A percentile compares a stretch with the other conserved stretches of the same genome.
phyloP scores from a whole-genome alignment of 163 green algal species.

The Coccomyxa subellipsoidea region DNA sequence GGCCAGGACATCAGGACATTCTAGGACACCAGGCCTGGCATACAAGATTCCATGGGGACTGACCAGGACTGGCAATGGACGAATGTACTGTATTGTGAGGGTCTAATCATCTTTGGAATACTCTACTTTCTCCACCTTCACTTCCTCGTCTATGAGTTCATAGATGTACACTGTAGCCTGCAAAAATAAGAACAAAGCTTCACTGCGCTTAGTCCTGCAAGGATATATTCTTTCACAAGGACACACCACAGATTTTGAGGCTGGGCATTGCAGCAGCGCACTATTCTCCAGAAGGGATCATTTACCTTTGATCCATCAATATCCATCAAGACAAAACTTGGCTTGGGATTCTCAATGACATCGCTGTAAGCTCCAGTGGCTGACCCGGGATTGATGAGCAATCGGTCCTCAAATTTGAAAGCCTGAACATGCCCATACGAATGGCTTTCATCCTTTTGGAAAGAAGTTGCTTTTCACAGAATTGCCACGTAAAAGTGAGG shows the following conservation, averaged over 20 bases:
- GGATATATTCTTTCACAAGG: too few species aligned
- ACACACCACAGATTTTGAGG: neutral
- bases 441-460: neutral
- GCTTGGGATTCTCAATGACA: conserved; percentile 39
- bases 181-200: conserved; percentile 4
- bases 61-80: too few species aligned
- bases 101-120: conserved; percentile 28
- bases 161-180: conserved; percentile 94
- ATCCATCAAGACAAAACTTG: conserved; percentile 96
- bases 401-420: conserved; percentile 62
- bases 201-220: too few species aligned
- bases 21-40: too few species aligned
- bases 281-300: conserved; percentile 11
- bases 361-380: conserved; percentile 86
- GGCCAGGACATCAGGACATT: too few species aligned
- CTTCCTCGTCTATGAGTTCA: conserved; percentile 76
- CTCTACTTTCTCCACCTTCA: conserved; percentile 88
- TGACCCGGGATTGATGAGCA: conserved; percentile 91
- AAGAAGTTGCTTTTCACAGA: neutral
- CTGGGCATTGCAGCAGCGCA: too few species aligned
- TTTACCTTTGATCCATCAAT: conserved; percentile 79
- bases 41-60: neutral
- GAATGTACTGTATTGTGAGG: neutral
- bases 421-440: conserved; percentile 35
- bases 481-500: neutral